Conservation (phyloP, 768 basidiomycete genomes). For the Boletus sp. region DNA sequence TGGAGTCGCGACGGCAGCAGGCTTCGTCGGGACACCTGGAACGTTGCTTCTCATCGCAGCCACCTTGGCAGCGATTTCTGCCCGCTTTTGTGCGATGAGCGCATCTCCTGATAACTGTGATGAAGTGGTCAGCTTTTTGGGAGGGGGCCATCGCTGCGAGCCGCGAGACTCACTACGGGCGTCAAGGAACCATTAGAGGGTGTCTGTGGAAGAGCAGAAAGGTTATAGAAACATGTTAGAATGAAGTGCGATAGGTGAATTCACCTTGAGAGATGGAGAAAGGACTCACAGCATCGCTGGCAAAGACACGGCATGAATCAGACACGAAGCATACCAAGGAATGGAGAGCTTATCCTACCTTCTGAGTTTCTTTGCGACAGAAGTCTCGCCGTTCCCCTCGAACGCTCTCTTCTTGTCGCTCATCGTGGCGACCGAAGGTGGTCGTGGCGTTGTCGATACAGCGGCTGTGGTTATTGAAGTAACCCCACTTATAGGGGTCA, state of each 20-base stretch:
- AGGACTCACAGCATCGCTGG: constrained; percentile 66
- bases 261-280: constrained; percentile 61
- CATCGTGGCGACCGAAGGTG: constrained; percentile 38
- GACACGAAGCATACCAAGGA: constrained; percentile 3
- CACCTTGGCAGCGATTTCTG: constrained; percentile 81
- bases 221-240: constrained; percentile 74
- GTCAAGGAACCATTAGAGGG: constrained; percentile 43
- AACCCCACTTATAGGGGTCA: constrained; percentile 23
- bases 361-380: constrained; percentile 58
- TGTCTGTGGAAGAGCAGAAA: constrained; percentile 45
- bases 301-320: constrained; percentile 20
- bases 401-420: constrained; percentile 63
- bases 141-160: background rate
- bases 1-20: constrained; percentile 24
- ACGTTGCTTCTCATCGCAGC: constrained; percentile 63
- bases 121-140: constrained; percentile 1
- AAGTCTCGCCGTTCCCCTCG: constrained; percentile 50
- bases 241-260: constrained; percentile 47
- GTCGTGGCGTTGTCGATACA: constrained; percentile 7
- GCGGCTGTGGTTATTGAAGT: background rate
- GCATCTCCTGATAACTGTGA: constrained; percentile 50
- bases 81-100: constrained; percentile 78
- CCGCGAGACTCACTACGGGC: constrained; percentile 41
- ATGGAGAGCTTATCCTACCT: constrained; percentile 43
- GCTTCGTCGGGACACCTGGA: constrained; percentile 29